Conservation (phyloP, 176 grass and related monocot genomes). For the Phoenix dactylifera region DNA sequence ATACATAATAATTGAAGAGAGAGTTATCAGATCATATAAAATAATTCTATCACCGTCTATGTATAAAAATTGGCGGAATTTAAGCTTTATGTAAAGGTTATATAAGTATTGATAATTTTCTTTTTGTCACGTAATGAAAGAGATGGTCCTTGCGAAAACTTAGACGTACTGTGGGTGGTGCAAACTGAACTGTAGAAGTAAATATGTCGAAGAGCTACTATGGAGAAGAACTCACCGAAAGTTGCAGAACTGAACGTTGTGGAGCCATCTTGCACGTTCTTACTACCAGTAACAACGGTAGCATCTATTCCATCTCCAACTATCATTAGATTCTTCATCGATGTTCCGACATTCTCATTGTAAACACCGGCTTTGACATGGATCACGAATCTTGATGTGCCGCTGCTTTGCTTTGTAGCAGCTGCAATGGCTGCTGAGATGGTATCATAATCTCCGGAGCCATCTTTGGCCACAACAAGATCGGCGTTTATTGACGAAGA, state of each 20-base stretch:
- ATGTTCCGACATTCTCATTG: background rate
- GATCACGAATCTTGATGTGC: background rate
- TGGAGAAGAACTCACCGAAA: background rate
- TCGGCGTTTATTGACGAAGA: background rate
- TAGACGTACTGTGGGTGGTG: too few species aligned
- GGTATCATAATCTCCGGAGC: background rate
- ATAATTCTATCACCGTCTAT: too few species aligned
- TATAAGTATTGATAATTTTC: too few species aligned
- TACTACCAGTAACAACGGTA: background rate
- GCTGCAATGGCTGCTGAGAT: background rate
- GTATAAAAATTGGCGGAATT: too few species aligned
- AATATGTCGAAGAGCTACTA: background rate
- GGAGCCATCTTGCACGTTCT: slow-evolving; percentile 3
- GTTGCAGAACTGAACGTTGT: background rate
- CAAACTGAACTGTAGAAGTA: too few species aligned
- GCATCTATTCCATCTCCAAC: background rate
- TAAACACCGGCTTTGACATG: background rate
- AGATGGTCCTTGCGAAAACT: too few species aligned
- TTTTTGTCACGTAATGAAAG: too few species aligned
- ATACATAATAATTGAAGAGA: too few species aligned
- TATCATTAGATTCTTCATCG: background rate
- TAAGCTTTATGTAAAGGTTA: too few species aligned
- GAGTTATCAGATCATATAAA: too few species aligned
- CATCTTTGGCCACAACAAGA: background rate
- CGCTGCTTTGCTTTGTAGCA: background rate